A percentile compares a stretch with the other conserved stretches of the same genome.
These are phyloP conservation scores for Escovopsis weberi DNA, from an alignment of 2,329 filamentous ascomycete species.

Conservation along the genomic window DNA sequence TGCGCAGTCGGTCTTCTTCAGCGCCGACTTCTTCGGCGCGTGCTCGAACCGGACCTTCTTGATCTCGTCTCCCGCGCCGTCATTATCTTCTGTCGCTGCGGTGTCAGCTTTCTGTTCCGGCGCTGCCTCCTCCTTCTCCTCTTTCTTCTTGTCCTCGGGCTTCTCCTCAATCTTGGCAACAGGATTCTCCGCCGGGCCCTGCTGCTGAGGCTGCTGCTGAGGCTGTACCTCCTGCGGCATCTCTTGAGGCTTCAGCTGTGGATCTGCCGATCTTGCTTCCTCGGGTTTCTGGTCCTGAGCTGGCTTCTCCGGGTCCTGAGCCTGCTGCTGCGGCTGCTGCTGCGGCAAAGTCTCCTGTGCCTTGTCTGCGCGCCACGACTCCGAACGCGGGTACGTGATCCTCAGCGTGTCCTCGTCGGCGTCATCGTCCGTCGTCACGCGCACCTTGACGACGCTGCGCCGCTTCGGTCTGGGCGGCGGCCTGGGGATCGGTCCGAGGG, in stretches of 20 bases:
- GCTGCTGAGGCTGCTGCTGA: too few species aligned
- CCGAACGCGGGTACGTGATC: slow-evolving; percentile 31
- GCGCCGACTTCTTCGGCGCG: slow-evolving; percentile 19
- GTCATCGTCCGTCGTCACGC: slow-evolving; percentile 37
- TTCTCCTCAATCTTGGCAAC: background rate
- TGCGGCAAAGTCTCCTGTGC: slow-evolving; percentile 1
- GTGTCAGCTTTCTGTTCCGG: too few species aligned
- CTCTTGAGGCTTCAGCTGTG: slow-evolving; percentile 3
- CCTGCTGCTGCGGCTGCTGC: too few species aligned
- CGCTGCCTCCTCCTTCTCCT: background rate
- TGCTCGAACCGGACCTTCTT: slow-evolving; percentile 32
- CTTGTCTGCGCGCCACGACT: slow-evolving; percentile 9
- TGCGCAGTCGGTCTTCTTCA: slow-evolving; percentile 22
- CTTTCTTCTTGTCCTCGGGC: slow-evolving; percentile 4
- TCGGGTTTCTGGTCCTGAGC: background rate
- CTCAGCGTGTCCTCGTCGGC: slow-evolving; percentile 32
- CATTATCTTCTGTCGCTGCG: slow-evolving; percentile 1
- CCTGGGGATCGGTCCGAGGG: slow-evolving; percentile 14
- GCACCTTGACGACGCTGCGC: slow-evolving; percentile 23
- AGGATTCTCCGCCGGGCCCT: too few species aligned
- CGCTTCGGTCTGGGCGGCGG: slow-evolving; percentile 9
- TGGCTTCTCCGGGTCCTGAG: too few species aligned
- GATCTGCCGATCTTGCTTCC: background rate
- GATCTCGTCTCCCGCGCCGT: background rate
- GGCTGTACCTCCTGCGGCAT: background rate